Percentiles rank a stretch among this genome's conserved stretches.
Conservation (phyloP, 306 rosid species). For the Sicyos baderoa region DNA sequence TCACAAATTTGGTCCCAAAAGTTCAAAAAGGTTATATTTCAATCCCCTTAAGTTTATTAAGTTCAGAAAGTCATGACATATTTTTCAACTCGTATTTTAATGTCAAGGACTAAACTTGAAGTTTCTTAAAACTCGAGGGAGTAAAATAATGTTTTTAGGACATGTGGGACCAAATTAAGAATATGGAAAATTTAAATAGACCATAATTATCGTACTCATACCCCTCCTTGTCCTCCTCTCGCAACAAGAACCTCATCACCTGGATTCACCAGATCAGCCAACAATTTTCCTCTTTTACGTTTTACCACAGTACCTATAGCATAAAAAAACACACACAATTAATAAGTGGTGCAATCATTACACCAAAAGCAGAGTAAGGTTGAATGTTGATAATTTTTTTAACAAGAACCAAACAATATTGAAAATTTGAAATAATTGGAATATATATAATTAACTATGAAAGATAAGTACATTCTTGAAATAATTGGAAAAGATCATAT, state of each 20-base stretch:
- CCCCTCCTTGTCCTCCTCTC: constrained; percentile 99
- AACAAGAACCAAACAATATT: background rate
- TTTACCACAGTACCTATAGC: constrained; percentile 79
- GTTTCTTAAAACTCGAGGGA: background rate
- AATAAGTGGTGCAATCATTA: background rate
- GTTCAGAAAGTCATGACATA: background rate
- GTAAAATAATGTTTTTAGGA: background rate
- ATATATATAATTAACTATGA: no score
- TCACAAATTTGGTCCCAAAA: background rate
- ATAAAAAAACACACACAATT: background rate
- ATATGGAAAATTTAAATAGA: background rate
- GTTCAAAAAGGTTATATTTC: background rate
- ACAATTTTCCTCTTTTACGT: constrained; percentile 65
- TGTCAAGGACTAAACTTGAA: background rate
- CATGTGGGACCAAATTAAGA: background rate
- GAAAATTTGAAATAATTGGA: no score
- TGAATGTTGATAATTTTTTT: background rate
- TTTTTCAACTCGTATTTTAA: background rate
- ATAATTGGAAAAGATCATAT: no score
- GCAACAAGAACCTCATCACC: constrained; percentile 89
- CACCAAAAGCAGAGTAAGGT: background rate
- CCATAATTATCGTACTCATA: constrained; percentile 5
- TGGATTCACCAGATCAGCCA: constrained; percentile 69
- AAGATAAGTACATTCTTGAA: no score
- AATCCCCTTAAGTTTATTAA: background rate